phyloP scores from a whole-genome alignment of 129 eudicot species.

The Arctium lappa region DNA sequence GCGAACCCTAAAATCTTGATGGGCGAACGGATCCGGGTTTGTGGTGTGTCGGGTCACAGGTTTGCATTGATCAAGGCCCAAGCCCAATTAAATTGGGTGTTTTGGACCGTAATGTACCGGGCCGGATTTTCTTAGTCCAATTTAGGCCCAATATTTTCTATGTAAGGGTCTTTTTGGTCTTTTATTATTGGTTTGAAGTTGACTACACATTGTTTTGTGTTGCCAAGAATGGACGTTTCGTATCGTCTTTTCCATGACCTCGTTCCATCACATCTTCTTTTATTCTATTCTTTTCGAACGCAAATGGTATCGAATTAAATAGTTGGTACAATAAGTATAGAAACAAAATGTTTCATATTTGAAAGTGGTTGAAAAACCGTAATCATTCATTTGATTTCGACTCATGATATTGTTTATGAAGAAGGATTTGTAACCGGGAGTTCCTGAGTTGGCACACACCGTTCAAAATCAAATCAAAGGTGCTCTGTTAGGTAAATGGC shows the following conservation, averaged over 20 bases:
- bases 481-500: background rate
- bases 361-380: background rate
- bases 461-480: background rate
- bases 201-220: background rate
- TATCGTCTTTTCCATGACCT: background rate
- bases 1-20: conserved; percentile 14
- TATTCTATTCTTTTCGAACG: background rate
- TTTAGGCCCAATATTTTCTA: background rate
- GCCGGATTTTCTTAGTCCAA: background rate
- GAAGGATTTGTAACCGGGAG: background rate
- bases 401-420: background rate
- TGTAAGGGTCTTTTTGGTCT: background rate
- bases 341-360: background rate
- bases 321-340: background rate
- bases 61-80: background rate
- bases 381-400: background rate
- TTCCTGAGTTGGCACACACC: background rate
- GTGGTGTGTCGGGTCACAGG: background rate
- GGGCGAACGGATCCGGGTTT: background rate
- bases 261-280: background rate
- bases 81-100: background rate
- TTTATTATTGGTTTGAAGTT: background rate
- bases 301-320: background rate
- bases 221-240: background rate
- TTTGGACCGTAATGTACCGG: background rate